phyloP scores from a whole-genome alignment of 257 asterid species.

The Striga asiatica region DNA sequence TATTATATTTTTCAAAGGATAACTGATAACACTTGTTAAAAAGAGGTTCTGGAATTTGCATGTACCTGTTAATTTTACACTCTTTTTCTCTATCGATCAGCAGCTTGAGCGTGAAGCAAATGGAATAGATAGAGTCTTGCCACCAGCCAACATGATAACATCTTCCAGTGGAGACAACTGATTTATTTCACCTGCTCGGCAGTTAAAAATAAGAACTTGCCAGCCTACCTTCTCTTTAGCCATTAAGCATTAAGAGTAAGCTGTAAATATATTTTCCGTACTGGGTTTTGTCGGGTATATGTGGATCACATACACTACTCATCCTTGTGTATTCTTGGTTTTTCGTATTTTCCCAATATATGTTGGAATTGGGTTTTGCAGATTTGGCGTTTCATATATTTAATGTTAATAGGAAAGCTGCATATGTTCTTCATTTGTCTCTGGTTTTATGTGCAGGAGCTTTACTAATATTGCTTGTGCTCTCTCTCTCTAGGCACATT shows the following conservation, averaged over 20 bases:
- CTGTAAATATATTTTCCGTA: slow-evolving; percentile 21
- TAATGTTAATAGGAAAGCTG: no score
- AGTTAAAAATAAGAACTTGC: slow-evolving; percentile 14
- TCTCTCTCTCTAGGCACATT: no score
- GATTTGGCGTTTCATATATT: no score
- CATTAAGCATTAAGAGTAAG: slow-evolving; percentile 2
- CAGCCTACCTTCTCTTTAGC: neutral
- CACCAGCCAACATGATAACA: slow-evolving; percentile 31
- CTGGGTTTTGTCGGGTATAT: slow-evolving; percentile 12
- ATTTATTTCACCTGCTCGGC: slow-evolving; percentile 17
- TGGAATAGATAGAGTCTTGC: slow-evolving; percentile 25
- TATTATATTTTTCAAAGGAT: neutral
- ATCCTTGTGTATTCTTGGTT: neutral
- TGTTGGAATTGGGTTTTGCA: slow-evolving; percentile 8
- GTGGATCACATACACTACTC: slow-evolving; percentile 24
- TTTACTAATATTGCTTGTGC: no score
- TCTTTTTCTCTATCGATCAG: neutral
- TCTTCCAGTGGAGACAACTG: slow-evolving; percentile 37
- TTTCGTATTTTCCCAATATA: neutral
- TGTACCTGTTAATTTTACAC: neutral
- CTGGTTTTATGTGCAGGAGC: no score
- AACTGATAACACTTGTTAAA: neutral
- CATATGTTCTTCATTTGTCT: no score
- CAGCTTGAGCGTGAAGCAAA: slow-evolving; percentile 51
- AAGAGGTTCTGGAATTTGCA: neutral